Base-by-base conservation (phyloP, 768 basidiomycete genomes). In the Amanita inopinata region DNA sequence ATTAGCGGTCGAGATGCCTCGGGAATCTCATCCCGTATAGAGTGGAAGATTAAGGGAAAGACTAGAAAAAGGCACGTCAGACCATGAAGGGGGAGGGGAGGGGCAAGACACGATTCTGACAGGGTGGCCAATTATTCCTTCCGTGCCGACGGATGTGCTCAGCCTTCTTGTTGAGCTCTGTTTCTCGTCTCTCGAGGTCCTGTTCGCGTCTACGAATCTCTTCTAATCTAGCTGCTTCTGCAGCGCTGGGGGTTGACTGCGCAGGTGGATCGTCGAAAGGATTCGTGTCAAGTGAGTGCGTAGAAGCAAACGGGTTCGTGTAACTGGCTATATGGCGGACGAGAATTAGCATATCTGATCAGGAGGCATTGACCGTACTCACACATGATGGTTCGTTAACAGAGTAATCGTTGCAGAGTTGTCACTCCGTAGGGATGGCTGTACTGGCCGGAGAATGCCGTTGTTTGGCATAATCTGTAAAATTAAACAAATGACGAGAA, bases 11-110 rank as follows among this genome's bases (percentile, higher is more conserved):
- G 78, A 44, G 83, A 85, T 0, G 74, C 73, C 48, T 87, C 79
- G 10, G 90, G 91, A 43, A 97, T 92, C 62, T 92, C 91, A 46
- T 86, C 86, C 54, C 70, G 58, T 56, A 97, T 94, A 45, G 89
- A 84, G 63, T 99, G 96, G 67, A 80, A 96, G 58, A 99, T 82
- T 53, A 99, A 67, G 36, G 94, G 94, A 58, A 80, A 92, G 69
- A 91, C 91, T 94, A 61, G 48, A 30, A 49, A 44, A 42, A 40
- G 49, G 48, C 50, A 43, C 47, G 47, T 41, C 46, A 44, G 30
- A 36, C 32, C 35, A 22, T 27, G 49, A 52, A 46, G 50, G 45
- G 45, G 53, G 40, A 49, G 50, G 36, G 33, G 38, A 43, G 47
- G 45, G 39, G 36, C 34, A 35, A 38, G 8, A 44, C 45, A 38